Evolutionary conservation across 768 basidiomycete genomes (phyloP).

Genomic region (Suillus brevipes): DNA sequence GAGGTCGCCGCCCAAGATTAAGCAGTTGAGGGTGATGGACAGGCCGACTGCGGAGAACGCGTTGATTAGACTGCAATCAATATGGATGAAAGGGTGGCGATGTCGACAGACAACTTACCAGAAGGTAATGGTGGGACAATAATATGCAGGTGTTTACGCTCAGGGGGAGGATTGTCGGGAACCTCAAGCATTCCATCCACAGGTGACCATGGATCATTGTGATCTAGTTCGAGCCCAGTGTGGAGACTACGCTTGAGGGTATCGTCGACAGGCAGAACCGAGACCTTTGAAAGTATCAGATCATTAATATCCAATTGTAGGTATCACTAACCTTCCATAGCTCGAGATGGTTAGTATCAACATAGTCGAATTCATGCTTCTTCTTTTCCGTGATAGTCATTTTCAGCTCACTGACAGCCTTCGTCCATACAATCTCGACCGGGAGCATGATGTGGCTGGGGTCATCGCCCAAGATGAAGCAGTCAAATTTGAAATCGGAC

Average conservation of each 20-base stretch:
- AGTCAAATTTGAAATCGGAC: not conserved
- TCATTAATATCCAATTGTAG: too few relatives aligned
- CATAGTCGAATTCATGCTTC: not conserved
- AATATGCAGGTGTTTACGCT: not conserved
- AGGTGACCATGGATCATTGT: not conserved
- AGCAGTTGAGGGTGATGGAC: not conserved
- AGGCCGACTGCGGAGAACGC: too few relatives aligned
- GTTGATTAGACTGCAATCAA: too few relatives aligned
- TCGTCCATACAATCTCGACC: not conserved
- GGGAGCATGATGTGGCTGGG: not conserved
- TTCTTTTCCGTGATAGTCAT: not conserved
- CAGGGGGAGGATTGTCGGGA: not conserved
- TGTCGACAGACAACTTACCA: not conserved
- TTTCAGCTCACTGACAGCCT: not conserved
- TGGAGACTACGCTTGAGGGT: not conserved
- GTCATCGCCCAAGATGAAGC: not conserved
- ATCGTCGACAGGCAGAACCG: not conserved
- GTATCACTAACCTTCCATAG: conserved; percentile 7
- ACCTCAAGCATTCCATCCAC: not conserved
- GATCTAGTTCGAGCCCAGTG: not conserved
- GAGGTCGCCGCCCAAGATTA: not conserved
- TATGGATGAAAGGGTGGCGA: too few relatives aligned
- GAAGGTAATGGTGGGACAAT: not conserved
- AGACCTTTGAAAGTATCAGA: not conserved
- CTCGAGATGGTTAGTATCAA: not conserved